A percentile compares a stretch with the other conserved stretches of the same genome.
Evolutionary conservation across 2,329 filamentous ascomycete species (phyloP).

Genomic region (Fusarium albosuccineum): DNA sequence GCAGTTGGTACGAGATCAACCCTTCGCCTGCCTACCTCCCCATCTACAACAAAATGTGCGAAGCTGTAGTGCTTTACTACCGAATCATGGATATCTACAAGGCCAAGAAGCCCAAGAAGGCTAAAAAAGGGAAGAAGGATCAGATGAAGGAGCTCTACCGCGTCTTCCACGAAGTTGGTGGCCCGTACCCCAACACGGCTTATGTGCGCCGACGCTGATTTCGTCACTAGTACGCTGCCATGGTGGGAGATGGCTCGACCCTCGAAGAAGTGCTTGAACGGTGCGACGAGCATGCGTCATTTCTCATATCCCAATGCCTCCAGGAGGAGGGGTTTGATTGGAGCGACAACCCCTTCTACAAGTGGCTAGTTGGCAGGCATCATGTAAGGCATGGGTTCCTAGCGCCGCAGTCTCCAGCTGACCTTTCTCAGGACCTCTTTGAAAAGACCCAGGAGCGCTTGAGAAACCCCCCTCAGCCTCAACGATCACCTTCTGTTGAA

Average conservation of each 20-base stretch:
- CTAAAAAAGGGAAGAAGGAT: constrained; percentile 47
- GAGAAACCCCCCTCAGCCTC: constrained; percentile 38
- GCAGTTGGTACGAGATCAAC: constrained; percentile 77
- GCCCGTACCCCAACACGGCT: background rate
- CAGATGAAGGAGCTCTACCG: constrained; percentile 47
- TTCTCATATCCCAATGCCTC: constrained; percentile 65
- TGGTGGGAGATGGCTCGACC: constrained; percentile 65
- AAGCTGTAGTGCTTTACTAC: constrained; percentile 75
- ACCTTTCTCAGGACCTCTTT: constrained; percentile 43
- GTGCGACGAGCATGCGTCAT: constrained; percentile 63
- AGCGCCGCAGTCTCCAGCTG: constrained; percentile 3
- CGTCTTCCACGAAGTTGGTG: constrained; percentile 52
- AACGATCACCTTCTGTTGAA: constrained; percentile 36
- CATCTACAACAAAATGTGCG: constrained; percentile 70
- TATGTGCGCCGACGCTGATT: constrained; percentile 7
- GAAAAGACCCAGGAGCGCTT: constrained; percentile 39
- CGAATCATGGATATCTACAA: constrained; percentile 70
- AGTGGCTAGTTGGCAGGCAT: constrained; percentile 60
- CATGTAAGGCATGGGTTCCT: constrained; percentile 50
- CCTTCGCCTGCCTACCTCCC: constrained; percentile 69
- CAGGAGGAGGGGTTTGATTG: constrained; percentile 58
- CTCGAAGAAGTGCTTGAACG: constrained; percentile 62
- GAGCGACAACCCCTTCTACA: constrained; percentile 61
- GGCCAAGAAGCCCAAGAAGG: constrained; percentile 47
- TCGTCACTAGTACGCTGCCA: constrained; percentile 61